Evolutionary conservation across 805 yeast genomes (phyloP).

Genomic region (Spathaspora boniae): DNA sequence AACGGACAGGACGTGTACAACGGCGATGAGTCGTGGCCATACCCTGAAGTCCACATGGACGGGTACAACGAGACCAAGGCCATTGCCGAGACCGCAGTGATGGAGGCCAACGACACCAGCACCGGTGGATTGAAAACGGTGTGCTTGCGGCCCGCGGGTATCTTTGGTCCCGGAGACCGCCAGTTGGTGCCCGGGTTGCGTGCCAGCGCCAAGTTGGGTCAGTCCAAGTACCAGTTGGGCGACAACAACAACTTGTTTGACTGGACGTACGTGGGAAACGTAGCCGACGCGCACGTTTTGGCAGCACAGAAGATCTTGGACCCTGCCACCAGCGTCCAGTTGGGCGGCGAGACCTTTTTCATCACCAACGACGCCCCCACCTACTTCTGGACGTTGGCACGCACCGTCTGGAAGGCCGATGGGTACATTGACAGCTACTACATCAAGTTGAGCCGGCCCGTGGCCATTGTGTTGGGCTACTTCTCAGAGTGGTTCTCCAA

Average conservation of each 20-base stretch:
- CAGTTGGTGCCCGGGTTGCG: conserved; percentile 93
- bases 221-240: conserved; percentile 90
- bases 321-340: conserved; percentile 34
- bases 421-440: conserved; percentile 73
- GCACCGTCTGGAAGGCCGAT: conserved; percentile 96
- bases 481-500: conserved; percentile 72
- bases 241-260: conserved; percentile 92
- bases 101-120: conserved; percentile 61
- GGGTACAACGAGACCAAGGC: conserved; percentile 96
- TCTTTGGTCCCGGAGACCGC: conserved; percentile 98
- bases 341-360: conserved; percentile 86
- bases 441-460: conserved; percentile 64
- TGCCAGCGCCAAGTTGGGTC: conserved; percentile 76
- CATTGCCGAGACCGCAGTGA: conserved; percentile 77
- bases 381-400: conserved; percentile 94
- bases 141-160: conserved; percentile 95
- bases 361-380: conserved; percentile 92
- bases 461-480: conserved; percentile 82
- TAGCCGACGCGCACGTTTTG: conserved; percentile 92
- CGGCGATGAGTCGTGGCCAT: conserved; percentile 93
- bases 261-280: conserved; percentile 98
- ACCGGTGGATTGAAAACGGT: conserved; percentile 55
- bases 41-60: conserved; percentile 90
- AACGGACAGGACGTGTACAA: conserved; percentile 90
- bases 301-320: conserved; percentile 77